A percentile compares a stretch with the other conserved stretches of the same genome.
phyloP scores from a whole-genome alignment of 2,329 filamentous ascomycete genomes.

The Cytospora piceicola region DNA sequence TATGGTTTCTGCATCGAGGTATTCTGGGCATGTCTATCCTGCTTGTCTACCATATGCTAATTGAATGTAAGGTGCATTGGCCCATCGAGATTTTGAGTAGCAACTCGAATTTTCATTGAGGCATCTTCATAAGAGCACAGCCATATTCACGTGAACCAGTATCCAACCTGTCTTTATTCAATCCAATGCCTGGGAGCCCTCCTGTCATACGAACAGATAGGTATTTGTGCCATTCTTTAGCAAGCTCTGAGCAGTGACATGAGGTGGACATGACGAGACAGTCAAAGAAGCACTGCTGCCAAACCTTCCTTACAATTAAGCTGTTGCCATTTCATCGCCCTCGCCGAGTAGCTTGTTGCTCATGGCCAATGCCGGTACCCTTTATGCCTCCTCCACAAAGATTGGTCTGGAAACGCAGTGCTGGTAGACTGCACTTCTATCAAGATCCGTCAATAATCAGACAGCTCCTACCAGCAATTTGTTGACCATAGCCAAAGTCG shows the following conservation, averaged over 20 bases:
- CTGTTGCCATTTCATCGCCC: no score
- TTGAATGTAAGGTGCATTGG: not conserved
- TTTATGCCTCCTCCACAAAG: not conserved
- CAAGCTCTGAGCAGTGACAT: not conserved
- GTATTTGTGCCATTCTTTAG: not conserved
- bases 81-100: not conserved
- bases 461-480: not conserved
- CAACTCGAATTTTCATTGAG: not conserved
- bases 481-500: not conserved
- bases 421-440: not conserved
- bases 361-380: no score
- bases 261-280: not conserved
- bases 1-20: not conserved
- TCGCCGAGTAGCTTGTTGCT: no score
- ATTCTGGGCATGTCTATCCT: not conserved
- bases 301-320: no score
- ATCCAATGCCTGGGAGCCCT: not conserved
- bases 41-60: not conserved
- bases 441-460: not conserved
- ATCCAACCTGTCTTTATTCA: not conserved
- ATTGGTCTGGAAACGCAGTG: no score
- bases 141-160: not conserved
- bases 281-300: not conserved
- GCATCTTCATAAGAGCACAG: no score
- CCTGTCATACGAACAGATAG: not conserved